A percentile compares a stretch with the other conserved stretches of the same genome.
Evolutionary conservation across 352 stramenopile species (phyloP).

Genomic region (Albugo candida): DNA sequence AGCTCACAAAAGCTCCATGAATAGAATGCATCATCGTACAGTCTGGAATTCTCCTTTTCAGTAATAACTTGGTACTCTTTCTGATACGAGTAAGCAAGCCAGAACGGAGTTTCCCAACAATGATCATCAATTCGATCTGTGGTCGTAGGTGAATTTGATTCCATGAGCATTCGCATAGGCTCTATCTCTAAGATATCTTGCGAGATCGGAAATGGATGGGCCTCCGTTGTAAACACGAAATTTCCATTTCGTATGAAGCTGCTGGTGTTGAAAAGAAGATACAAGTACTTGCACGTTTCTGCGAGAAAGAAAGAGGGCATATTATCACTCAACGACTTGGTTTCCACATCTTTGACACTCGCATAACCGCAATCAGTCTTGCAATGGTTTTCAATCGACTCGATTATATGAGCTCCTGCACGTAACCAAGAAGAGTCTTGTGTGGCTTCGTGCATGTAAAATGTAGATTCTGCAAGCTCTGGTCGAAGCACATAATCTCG

Average conservation of each 20-base stretch:
- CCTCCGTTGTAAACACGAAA: conserved; percentile 95
- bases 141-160: no score
- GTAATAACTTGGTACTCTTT: conserved; percentile 36
- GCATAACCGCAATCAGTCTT: conserved; percentile 88
- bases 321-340: conserved; percentile 81
- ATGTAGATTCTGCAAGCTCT: conserved; percentile 95
- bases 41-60: background rate
- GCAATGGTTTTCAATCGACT: conserved; percentile 81
- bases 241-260: conserved; percentile 77
- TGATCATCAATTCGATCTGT: no score
- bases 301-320: conserved; percentile 99
- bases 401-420: conserved; percentile 63
- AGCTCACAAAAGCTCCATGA: conserved; percentile 14
- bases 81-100: conserved; percentile 31
- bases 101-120: conserved; percentile 27
- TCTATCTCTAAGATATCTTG: conserved; percentile 2
- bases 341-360: conserved; percentile 71
- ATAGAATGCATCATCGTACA: no score
- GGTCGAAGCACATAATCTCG: conserved; percentile 88
- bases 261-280: conserved; percentile 86
- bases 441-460: conserved; percentile 88
- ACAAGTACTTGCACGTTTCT: conserved; percentile 99
- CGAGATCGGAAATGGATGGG: conserved; percentile 76
- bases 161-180: no score
- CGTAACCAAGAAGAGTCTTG: conserved; percentile 63